Base-by-base conservation (phyloP, 345 rosid genomes). In the Euphorbia tirucalli region DNA sequence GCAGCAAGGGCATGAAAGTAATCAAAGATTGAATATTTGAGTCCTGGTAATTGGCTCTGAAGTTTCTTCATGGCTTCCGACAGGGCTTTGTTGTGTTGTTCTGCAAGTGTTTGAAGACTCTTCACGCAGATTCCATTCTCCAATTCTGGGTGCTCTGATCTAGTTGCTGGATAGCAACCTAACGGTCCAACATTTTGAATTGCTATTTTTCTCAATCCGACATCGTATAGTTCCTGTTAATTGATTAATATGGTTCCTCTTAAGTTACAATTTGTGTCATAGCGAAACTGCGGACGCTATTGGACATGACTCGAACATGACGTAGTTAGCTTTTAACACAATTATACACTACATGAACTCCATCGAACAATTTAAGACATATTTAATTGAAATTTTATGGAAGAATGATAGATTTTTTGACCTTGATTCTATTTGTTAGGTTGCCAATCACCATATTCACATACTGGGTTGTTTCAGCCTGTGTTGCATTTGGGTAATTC, bases 131-230 rank as follows among this genome's bases (percentile, higher is more conserved):
- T n/a, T 16, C 18, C 66, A 2, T 65, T 4, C 30, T 50, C 22
- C 57, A 52, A 39, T 56, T 66, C 58, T 2, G 48, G 41, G 30
- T 19, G 15, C 61, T 15, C 41, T 19, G 67, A 25, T 71, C 60
- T 79, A 22, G 10, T 0, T 18, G 0, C 14, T 39, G 85, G 83
- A 24, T 32, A 13, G 68, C 83, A 79, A 24, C 85, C 83, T 16
- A 79, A 56, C 0, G 81, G 77, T 19, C 68, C 77, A 15, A 70
- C 70, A 28, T 71, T 65, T 43, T 63, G 77, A 31, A 70, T 50
- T 6, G 78, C 74, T 16, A 82, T 59, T 50, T 82, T 82, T 14
- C 82, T 73, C 39, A 79, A 77, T 50, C 85, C 78, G 9, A 21
- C 10, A 1, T 59, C 55, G 60, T 78, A 71, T 3, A 65, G 30